Base-by-base conservation (phyloP, 1,139 yeast genomes). In the Candida neerlandica region DNA sequence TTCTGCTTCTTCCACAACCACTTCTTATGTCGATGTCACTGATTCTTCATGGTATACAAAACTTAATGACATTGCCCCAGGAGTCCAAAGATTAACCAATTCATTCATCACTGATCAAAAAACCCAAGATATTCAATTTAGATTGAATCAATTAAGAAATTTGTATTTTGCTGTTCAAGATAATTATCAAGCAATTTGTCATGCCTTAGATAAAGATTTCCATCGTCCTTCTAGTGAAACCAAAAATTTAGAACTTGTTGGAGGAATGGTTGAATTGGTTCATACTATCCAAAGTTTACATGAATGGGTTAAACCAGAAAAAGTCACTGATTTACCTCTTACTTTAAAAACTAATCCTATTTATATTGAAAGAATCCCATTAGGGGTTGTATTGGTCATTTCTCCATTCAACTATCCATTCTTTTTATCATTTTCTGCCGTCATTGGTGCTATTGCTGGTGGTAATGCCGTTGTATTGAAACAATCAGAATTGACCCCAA, bases 401-500 rank as follows among this genome's bases (percentile, higher is more conserved):
- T 72, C 91, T 1, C 97, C 98, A 0, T 92, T 89, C 80, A 92
- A 92, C 69, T 94, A 86, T 65, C 99, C 99, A 0, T 66, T 89
- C 47, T 56, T 80, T 40, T 71, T 92, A 55, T 63, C 89, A 0
- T 56, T 91, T 23, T 74, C 81, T 14, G 91, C 97, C 0, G 62
- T 92, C 16, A 77, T 85, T 37, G 90, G 90, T 29, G 97, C 97
- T 1, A 72, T 94, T 58, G 91, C 96, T 1, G 91, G 87, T 18
- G 98, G 98, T 19, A 92, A 92, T 65, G 77, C 85, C 6, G 95
- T 89, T 26, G 83, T 89, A 21, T 71, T 88, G 61, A 92, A 92
- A 65, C 96, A 90, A 32, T 81, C 89, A 34, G 98, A 94, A 66
- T 65, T 78, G 51, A 81, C 87, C 2, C 94, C 96, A 0, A 71